These are phyloP conservation scores for Phytophthora pluvialis DNA, from an alignment of 352 stramenopile species.

Conservation along the genomic window DNA sequence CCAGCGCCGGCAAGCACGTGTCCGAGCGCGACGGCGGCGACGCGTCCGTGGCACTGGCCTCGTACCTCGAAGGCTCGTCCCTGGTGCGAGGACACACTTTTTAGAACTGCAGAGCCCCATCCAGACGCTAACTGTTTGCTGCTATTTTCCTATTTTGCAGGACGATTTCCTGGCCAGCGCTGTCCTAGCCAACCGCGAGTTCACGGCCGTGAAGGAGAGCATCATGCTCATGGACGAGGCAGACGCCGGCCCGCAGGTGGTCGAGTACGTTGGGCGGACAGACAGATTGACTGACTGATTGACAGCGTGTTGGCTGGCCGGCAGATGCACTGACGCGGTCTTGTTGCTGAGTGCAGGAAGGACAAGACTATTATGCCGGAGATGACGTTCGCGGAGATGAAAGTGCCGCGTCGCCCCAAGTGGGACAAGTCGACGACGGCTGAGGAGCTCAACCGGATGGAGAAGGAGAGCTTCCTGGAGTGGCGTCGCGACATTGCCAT, in stretches of 20 bases:
- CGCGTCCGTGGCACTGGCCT: conserved; percentile 79
- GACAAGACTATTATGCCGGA: conserved; percentile 63
- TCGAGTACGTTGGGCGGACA: conserved; percentile 53
- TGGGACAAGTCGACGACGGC: conserved; percentile 96
- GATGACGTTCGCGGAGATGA: conserved; percentile 95
- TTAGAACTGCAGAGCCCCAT: background rate
- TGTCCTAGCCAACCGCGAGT: conserved; percentile 91
- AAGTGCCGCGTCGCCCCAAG: conserved; percentile 94
- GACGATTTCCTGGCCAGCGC: conserved; percentile 95
- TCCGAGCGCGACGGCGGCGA: conserved; percentile 84
- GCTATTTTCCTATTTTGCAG: conserved; percentile 31
- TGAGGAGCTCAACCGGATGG: conserved; percentile 94
- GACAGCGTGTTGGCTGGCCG: background rate
- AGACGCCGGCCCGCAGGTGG: conserved; percentile 59
- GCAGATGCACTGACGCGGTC: no score
- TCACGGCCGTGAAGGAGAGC: conserved; percentile 91
- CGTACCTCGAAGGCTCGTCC: conserved; percentile 87
- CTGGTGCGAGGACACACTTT: conserved; percentile 44
- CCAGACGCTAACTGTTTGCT: conserved; percentile 1
- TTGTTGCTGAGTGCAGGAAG: conserved; percentile 38
- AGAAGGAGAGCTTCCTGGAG: conserved; percentile 98
- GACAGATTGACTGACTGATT: background rate
- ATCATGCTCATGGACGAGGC: conserved; percentile 81
- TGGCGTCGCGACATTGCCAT: conserved; percentile 97
- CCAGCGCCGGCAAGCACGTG: conserved; percentile 86